Percentiles rank a stretch among this genome's conserved stretches.
phyloP scores from a whole-genome alignment of 495 filamentous ascomycete species.

The Hypoxylon lenormandii region DNA sequence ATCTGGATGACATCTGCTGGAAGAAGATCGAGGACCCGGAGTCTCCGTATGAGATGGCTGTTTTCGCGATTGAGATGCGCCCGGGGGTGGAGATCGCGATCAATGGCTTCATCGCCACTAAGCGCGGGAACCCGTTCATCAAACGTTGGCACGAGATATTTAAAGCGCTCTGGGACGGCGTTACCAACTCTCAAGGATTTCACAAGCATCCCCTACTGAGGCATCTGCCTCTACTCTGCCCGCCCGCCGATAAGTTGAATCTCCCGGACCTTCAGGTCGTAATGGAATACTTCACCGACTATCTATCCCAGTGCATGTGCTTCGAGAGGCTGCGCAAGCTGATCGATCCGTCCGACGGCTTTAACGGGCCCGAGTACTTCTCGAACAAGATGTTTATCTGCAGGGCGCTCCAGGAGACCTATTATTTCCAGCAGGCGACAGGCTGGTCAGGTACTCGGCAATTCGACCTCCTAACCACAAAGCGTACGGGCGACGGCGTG shows the following conservation, averaged over 20 bases:
- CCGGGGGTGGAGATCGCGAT: conserved; percentile 48
- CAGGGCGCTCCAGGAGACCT: conserved; percentile 40
- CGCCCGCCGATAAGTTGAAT: conserved; percentile 40
- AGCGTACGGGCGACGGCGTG: conserved; percentile 34
- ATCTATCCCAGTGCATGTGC: conserved; percentile 46
- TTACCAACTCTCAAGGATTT: conserved; percentile 48
- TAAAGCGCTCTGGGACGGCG: conserved; percentile 53
- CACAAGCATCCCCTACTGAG: conserved; percentile 52
- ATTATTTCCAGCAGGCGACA: conserved; percentile 42
- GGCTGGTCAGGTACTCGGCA: conserved; percentile 46
- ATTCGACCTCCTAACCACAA: conserved; percentile 47
- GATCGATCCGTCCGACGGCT: conserved; percentile 48
- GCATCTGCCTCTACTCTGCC: conserved; percentile 48
- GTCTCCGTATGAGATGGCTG: conserved; percentile 53
- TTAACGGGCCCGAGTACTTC: conserved; percentile 49
- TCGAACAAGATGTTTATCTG: conserved; percentile 44
- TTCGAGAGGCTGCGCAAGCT: conserved; percentile 50
- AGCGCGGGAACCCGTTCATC: conserved; percentile 54
- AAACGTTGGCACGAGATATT: conserved; percentile 57
- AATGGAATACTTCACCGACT: conserved; percentile 49
- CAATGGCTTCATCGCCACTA: conserved; percentile 58
- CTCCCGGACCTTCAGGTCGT: conserved; percentile 36
- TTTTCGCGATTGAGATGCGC: conserved; percentile 48
- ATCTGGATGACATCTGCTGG: conserved; percentile 60
- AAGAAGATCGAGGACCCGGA: conserved; percentile 53